Conservation (phyloP, 2,329 filamentous ascomycete species). For the Ceratocystis albifundus region DNA sequence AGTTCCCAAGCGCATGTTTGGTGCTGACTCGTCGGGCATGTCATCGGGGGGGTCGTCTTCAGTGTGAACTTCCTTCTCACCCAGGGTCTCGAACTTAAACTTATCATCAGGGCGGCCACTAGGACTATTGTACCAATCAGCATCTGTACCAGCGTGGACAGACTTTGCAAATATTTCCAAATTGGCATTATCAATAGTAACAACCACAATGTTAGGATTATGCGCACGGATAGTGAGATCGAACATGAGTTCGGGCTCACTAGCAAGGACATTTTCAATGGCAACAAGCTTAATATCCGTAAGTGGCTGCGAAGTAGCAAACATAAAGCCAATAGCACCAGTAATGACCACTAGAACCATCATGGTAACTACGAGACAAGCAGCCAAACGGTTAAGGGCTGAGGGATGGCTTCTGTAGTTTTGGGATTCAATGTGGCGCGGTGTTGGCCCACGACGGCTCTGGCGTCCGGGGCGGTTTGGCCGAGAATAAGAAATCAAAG, state of each 20-base stretch:
- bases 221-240: slow-evolving; percentile 78
- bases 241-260: slow-evolving; percentile 89
- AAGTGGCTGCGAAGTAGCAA: slow-evolving; percentile 82
- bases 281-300: slow-evolving; percentile 64
- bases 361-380: slow-evolving; percentile 72
- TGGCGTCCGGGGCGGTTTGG: slow-evolving; percentile 37
- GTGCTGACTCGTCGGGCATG: slow-evolving; percentile 53
- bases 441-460: slow-evolving; percentile 41
- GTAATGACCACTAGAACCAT: slow-evolving; percentile 71
- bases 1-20: slow-evolving; percentile 84
- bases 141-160: slow-evolving; percentile 64
- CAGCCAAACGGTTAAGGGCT: slow-evolving; percentile 63
- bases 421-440: slow-evolving; percentile 64
- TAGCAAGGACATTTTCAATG: slow-evolving; percentile 83
- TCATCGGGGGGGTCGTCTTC: slow-evolving; percentile 38
- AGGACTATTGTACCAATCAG: slow-evolving; percentile 44
- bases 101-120: slow-evolving; percentile 23
- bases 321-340: slow-evolving; percentile 78
- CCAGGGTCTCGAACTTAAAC: slow-evolving; percentile 5
- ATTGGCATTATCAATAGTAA: slow-evolving; percentile 76
- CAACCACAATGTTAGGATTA: slow-evolving; percentile 85
- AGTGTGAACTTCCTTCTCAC: slow-evolving; percentile 16
- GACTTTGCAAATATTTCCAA: slow-evolving; percentile 92
- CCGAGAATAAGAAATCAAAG: slow-evolving; percentile 50
- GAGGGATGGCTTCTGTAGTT: slow-evolving; percentile 52